A percentile compares a stretch with the other conserved stretches of the same genome.
phyloP scores from a whole-genome alignment of 2,329 filamentous ascomycete species.

The Sporothrix schenckii region DNA sequence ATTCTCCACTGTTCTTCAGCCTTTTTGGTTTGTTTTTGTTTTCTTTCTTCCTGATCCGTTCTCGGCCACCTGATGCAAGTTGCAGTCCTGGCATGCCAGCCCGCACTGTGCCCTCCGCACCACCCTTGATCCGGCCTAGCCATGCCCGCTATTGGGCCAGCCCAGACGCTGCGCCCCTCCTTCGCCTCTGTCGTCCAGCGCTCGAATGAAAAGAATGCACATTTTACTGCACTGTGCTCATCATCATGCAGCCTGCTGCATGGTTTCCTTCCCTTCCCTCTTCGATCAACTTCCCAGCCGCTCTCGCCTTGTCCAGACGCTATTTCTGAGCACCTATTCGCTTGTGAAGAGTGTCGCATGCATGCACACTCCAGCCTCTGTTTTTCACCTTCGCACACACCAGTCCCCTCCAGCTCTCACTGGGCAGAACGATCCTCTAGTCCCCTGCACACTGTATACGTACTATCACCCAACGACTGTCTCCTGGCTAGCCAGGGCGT shows the following conservation, averaged over 20 bases:
- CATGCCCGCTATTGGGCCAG: conserved; percentile 19
- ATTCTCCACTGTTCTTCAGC: conserved; percentile 21
- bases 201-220: not conserved
- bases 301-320: not conserved
- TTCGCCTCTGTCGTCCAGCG: conserved; percentile 15
- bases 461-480: not conserved
- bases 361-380: conserved; percentile 4
- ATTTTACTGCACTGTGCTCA: conserved; percentile 25
- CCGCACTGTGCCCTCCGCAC: conserved; percentile 23
- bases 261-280: not conserved
- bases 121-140: conserved; percentile 26
- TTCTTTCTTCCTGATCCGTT: conserved; percentile 29
- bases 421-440: conserved; percentile 2
- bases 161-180: conserved; percentile 28
- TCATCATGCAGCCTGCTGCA: conserved; percentile 26
- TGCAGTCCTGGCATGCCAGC: not conserved
- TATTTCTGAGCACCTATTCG: not conserved
- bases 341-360: not conserved
- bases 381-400: not conserved
- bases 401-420: not conserved
- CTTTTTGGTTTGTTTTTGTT: conserved; percentile 26
- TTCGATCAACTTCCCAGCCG: conserved; percentile 17
- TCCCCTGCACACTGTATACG: not conserved
- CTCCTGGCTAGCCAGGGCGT: conserved; percentile 1
- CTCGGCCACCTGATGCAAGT: conserved; percentile 10